These are phyloP conservation scores for Russula emetica DNA, from an alignment of 768 basidiomycete species.

Conservation along the genomic window DNA sequence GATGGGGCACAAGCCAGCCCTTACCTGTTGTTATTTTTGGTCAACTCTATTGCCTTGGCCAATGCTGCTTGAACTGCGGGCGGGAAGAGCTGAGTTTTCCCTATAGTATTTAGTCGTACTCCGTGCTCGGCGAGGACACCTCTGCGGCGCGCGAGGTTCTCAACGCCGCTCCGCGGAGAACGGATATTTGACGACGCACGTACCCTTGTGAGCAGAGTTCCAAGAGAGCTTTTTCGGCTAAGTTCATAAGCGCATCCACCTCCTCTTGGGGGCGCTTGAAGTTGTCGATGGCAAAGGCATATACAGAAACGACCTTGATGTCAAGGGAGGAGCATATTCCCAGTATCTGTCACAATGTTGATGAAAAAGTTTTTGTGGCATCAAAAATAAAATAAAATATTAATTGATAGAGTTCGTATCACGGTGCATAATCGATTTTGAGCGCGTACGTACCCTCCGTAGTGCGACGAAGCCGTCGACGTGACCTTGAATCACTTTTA, in stretches of 20 bases:
- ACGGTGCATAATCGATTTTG: not conserved
- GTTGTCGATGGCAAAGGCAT: slow-evolving; percentile 98
- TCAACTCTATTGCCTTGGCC: slow-evolving; percentile 68
- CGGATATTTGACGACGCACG: slow-evolving; percentile 43
- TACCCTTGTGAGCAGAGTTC: slow-evolving; percentile 83
- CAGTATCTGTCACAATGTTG: slow-evolving; percentile 69
- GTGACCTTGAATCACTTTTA: slow-evolving; percentile 75
- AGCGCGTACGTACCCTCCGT: slow-evolving; percentile 65
- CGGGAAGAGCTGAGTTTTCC: slow-evolving; percentile 72
- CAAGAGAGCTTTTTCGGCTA: slow-evolving; percentile 71
- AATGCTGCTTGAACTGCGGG: slow-evolving; percentile 65
- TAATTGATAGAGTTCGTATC: not conserved
- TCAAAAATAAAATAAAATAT: too few relatives aligned
- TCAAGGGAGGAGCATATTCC: slow-evolving; percentile 80
- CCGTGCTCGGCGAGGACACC: slow-evolving; percentile 77
- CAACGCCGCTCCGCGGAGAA: not conserved
- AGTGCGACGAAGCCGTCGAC: slow-evolving; percentile 77
- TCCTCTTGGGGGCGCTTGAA: slow-evolving; percentile 85
- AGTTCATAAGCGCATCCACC: slow-evolving; percentile 80
- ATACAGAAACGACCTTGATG: slow-evolving; percentile 84
- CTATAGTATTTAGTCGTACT: slow-evolving; percentile 80
- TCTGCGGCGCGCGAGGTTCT: slow-evolving; percentile 39
- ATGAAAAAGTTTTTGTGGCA: too few relatives aligned
- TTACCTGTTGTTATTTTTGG: slow-evolving; percentile 67
- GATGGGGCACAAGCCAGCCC: not conserved